Conservation (phyloP, 2,329 filamentous ascomycete species). For the Microcyclospora tardicrescens region DNA sequence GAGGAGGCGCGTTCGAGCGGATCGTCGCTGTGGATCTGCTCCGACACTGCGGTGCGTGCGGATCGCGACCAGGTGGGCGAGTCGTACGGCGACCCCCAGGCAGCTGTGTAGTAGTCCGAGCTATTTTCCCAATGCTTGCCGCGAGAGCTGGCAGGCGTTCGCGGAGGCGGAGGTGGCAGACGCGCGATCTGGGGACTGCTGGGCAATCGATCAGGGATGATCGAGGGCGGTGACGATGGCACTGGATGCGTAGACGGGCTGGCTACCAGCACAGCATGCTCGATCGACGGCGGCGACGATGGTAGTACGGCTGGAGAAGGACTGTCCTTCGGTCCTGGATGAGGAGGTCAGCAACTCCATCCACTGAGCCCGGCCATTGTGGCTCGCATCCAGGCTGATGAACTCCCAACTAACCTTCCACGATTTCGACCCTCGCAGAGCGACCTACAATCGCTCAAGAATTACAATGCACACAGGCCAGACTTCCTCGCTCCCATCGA, state of each 20-base stretch:
- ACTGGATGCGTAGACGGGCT: neutral
- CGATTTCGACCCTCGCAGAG: constrained; percentile 3
- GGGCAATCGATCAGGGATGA: constrained; percentile 1
- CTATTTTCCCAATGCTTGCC: constrained; percentile 14
- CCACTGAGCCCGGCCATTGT: neutral
- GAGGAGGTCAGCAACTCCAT: neutral
- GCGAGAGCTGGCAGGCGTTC: constrained; percentile 16
- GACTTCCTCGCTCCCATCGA: too few relatives aligned
- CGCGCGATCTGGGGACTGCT: constrained; percentile 12
- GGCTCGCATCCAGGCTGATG: neutral
- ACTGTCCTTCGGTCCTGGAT: constrained; percentile 4
- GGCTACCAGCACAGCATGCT: constrained; percentile 5
- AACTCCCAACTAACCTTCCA: constrained; percentile 5
- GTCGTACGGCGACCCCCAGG: constrained; percentile 86
- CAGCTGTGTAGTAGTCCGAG: constrained; percentile 48
- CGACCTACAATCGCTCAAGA: constrained; percentile 6
- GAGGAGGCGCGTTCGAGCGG: constrained; percentile 13
- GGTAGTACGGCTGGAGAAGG: constrained; percentile 1
- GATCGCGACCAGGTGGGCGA: constrained; percentile 35
- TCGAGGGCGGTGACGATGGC: neutral
- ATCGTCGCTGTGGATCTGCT: constrained; percentile 17
- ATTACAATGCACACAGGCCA: neutral
- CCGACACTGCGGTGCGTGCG: constrained; percentile 19
- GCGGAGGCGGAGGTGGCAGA: constrained; percentile 10
- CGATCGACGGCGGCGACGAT: constrained; percentile 5